A percentile compares a stretch with the other conserved stretches of the same genome.
These are phyloP conservation scores for Solanum bulbocastanum DNA, from an alignment of 257 asterid genomes.

Conservation along the genomic window DNA sequence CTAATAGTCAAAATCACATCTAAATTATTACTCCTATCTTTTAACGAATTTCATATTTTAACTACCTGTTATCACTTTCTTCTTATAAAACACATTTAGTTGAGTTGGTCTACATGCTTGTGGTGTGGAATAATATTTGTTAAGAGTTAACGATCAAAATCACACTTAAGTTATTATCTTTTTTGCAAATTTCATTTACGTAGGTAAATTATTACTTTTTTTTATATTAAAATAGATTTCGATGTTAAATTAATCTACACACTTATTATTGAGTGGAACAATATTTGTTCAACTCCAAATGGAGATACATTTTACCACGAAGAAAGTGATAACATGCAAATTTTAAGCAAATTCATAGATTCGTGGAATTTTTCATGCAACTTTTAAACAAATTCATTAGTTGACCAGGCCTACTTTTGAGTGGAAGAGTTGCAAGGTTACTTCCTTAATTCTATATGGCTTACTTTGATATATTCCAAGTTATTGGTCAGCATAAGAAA, in stretches of 20 bases:
- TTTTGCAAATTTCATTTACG: too few species aligned
- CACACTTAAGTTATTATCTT: too few species aligned
- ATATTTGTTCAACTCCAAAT: neutral
- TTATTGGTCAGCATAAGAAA: neutral
- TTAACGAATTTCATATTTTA: neutral
- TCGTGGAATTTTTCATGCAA: neutral
- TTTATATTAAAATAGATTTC: too few species aligned
- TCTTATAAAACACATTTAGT: neutral
- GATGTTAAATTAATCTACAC: too few species aligned
- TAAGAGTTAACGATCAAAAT: neutral
- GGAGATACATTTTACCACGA: too few species aligned
- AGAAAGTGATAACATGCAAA: too few species aligned
- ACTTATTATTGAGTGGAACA: neutral
- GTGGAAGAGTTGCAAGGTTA: neutral
- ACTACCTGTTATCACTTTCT: accelerated
- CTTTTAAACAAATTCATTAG: neutral
- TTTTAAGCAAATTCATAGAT: neutral
- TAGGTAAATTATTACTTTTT: too few species aligned
- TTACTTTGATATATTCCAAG: neutral
- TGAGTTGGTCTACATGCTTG: too few species aligned
- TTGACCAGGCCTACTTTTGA: neutral
- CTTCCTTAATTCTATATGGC: neutral
- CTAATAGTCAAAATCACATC: neutral
- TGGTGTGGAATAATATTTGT: too few species aligned
- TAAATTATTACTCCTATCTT: neutral